These are phyloP conservation scores for Aspergillus jensenii DNA, from an alignment of 2,329 filamentous ascomycete species.

Conservation along the genomic window DNA sequence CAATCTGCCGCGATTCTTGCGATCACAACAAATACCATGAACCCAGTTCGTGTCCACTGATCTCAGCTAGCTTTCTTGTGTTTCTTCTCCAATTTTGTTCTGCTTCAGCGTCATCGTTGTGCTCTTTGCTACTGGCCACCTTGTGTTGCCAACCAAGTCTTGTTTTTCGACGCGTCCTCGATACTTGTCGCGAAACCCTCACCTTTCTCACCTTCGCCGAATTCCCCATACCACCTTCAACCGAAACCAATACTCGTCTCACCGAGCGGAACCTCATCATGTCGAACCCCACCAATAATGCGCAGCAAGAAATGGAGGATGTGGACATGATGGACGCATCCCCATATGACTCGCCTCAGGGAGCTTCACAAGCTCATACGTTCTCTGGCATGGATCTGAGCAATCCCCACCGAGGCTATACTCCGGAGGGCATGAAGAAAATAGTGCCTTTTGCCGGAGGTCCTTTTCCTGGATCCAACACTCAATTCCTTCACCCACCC, in stretches of 20 bases:
- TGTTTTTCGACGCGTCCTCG: background rate
- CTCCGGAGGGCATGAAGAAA: background rate
- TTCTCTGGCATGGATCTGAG: slow-evolving; percentile 21
- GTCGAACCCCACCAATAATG: slow-evolving; percentile 9
- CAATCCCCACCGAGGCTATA: background rate
- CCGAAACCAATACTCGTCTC: background rate
- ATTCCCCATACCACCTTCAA: background rate
- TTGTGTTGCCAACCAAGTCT: background rate
- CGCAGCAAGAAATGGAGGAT: slow-evolving; percentile 13
- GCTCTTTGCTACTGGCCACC: slow-evolving; percentile 4
- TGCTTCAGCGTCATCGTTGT: slow-evolving; percentile 2
- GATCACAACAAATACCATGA: slow-evolving; percentile 12
- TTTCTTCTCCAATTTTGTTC: slow-evolving; percentile 2
- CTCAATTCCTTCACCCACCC: background rate
- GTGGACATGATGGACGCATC: slow-evolving; percentile 12
- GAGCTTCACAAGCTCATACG: background rate
- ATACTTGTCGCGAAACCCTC: background rate
- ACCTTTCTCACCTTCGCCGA: background rate
- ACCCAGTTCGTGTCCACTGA: slow-evolving; percentile 16
- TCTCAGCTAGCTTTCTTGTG: slow-evolving; percentile 12
- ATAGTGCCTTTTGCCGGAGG: background rate
- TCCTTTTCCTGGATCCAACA: background rate
- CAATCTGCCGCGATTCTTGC: slow-evolving; percentile 10
- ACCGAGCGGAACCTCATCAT: slow-evolving; percentile 8
- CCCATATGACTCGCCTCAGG: background rate